Percentiles rank a stretch among this genome's conserved stretches.
Evolutionary conservation across 768 basidiomycete species (phyloP).

Genomic region (Panaeolus papilionaceus): DNA sequence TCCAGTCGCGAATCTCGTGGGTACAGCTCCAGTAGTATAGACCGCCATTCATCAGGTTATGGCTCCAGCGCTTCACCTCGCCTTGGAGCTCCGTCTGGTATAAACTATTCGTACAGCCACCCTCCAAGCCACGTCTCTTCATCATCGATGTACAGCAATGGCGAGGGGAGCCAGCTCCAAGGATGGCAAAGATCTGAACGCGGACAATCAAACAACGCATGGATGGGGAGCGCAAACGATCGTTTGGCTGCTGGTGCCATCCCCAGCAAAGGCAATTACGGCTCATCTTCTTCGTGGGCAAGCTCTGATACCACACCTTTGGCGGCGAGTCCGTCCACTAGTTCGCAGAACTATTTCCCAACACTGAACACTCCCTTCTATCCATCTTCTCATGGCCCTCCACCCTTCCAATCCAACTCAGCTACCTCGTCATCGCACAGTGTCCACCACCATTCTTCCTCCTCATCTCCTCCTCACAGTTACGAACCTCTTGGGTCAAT

Average conservation of each 20-base stretch:
- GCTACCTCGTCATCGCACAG: conserved; percentile 33
- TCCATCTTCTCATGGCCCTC: conserved; percentile 39
- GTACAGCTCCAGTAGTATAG: conserved; percentile 27
- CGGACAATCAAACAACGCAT: conserved; percentile 19
- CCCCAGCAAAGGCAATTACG: conserved; percentile 23
- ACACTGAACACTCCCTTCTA: conserved; percentile 66
- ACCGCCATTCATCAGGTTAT: conserved; percentile 26
- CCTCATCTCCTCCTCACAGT: conserved; percentile 20
- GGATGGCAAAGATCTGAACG: conserved; percentile 29
- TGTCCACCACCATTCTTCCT: conserved; percentile 18
- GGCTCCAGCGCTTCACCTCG: conserved; percentile 29
- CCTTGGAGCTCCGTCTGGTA: conserved; percentile 20
- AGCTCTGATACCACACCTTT: conserved; percentile 23
- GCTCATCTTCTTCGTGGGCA: conserved; percentile 27
- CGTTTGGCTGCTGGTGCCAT: conserved; percentile 21
- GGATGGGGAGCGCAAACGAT: conserved; percentile 21
- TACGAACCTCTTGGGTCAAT: conserved; percentile 27
- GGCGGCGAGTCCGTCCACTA: conserved; percentile 23
- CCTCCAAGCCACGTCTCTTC: conserved; percentile 22
- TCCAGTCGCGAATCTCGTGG: conserved; percentile 35
- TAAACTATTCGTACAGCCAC: conserved; percentile 31
- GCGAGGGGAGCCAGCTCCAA: conserved; percentile 21
- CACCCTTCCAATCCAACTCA: conserved; percentile 32
- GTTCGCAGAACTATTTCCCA: conserved; percentile 46
- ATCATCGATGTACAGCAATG: conserved; percentile 27